Base-by-base conservation (phyloP, 106 monocot genomes). In the Apostasia shenzhenica region DNA sequence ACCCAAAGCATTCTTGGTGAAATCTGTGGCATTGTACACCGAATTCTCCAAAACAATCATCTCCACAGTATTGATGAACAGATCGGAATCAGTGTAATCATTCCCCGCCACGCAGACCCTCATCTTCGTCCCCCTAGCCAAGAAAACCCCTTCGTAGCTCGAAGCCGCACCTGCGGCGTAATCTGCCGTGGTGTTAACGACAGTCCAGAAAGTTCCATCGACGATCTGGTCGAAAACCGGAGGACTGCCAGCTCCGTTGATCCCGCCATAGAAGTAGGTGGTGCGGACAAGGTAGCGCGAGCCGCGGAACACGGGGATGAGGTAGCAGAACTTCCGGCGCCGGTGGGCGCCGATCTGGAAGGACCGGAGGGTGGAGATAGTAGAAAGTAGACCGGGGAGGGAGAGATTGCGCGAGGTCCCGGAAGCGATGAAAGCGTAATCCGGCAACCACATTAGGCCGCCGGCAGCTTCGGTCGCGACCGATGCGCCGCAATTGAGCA, bases 211-310 rank as follows among this genome's bases (percentile, higher is more conserved):
- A 5, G 84, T 87, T 11, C 88, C 97, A 52, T 92, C 97, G 45
- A 97, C 83, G 44, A 80, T 67, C 75, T 71, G 89, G 54, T 92
- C 97, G 61, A 97, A 97, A 12, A 90, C 83, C 46, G 92, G 97
- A 9, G 97, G 95, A 54, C 43, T 39, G 42, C 41, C 37, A 60
- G 43, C 41, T 41, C 70, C 74, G 46, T 56, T 63, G 47, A 66
- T 54, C 13, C 79, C 83, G 55, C 71, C 89, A 63, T 80, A 89
- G 77, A 81, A 97, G 79, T 79, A 95, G 49, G 86, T 95, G 58
- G 88, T 70, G 57, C 95, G 95, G 50, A 95, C 55, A 64, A 95
- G 86, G 81, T 97, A 92, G 39, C 80, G 77, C 65, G 81, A 55
- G 37, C 67, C 62, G 38, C 77, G 77, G 59, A 53, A 55, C 42